phyloP scores from a whole-genome alignment of 305 asterid species.

The Salvia sclarea region DNA sequence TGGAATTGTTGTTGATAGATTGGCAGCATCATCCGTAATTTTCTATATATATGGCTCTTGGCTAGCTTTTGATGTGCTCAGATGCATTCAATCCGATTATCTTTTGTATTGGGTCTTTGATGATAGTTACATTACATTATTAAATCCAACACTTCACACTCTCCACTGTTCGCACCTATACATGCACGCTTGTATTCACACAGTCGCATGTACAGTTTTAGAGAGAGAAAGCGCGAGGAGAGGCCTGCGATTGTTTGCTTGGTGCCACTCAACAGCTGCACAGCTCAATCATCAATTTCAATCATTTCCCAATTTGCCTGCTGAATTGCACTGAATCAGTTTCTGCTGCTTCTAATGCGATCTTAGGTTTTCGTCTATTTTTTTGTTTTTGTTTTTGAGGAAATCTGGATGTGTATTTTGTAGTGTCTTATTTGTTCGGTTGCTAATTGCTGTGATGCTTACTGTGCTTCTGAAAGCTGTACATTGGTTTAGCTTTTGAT shows the following conservation, averaged over 20 bases:
- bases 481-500: constrained; percentile 12
- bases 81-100: not conserved
- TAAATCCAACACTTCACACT: constrained; percentile 26
- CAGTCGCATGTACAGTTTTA: constrained; percentile 24
- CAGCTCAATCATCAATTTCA: constrained; percentile 28
- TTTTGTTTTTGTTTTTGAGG: not conserved
- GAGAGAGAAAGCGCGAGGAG: constrained; percentile 45
- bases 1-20: constrained; percentile 2
- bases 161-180: not conserved
- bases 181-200: constrained; percentile 18
- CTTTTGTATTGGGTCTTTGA: not conserved
- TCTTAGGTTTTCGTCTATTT: constrained; percentile 13
- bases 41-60: not conserved
- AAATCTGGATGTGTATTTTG: constrained; percentile 8
- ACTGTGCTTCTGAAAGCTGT: constrained; percentile 18
- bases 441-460: constrained; percentile 13
- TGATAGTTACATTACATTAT: no score
- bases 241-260: not conserved
- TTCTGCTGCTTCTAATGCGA: constrained; percentile 32
- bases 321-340: constrained; percentile 39
- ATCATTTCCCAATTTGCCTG: not conserved
- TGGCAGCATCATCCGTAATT: not conserved
- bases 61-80: not conserved
- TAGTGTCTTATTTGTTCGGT: not conserved
- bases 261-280: constrained; percentile 32